Evolutionary conservation across 495 filamentous ascomycete genomes (phyloP), one percentile per base, ranked within the genome.

Genomic region (Penicillium angulare): DNA sequence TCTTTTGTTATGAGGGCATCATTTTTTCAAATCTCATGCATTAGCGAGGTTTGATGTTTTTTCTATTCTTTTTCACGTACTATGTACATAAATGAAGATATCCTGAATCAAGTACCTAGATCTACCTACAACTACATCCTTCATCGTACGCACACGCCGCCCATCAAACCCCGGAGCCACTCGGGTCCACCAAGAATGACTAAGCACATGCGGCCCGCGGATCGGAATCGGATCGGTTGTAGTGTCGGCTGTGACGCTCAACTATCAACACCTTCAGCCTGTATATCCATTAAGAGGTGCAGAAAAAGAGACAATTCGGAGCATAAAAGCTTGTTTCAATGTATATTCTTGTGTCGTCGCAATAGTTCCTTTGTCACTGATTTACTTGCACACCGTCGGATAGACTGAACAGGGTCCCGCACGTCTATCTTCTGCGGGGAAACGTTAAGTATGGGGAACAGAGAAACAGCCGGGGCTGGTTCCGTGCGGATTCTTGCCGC

Each of bases 51-150:
- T n/a, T n/a, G n/a, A n/a, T n/a, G n/a, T n/a, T n/a, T n/a, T n/a
- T n/a, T n/a, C 35, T 41, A 43, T 18, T 35, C 20, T 40, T 41
- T 52, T 46, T 53, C 26, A 31, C 53, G 55, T 61, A 60, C 50
- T 29, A 31, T 55, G 55, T 61, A 60, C 50, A 61, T 58, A 60
- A 27, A 27, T 29, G 43, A 57, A 63, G 57, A 63, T 60, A 63
- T 51, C 52, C 56, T 38, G 49, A 52, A 58, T 27, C 32, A 53
- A 38, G 7, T 43, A 13, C 20, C 13, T 42, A n/a, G 1, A 43
- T n/a, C n/a, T n/a, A n/a, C n/a, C n/a, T n/a, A n/a, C n/a, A n/a
- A n/a, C n/a, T n/a, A n/a, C n/a, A n/a, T n/a, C n/a, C n/a, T n/a
- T n/a, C n/a, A n/a, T n/a, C n/a, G n/a, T n/a, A n/a, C n/a, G n/a